Percentiles rank a stretch among this genome's conserved stretches.
These are phyloP conservation scores for Scheffersomyces illinoinensis DNA, from an alignment of 1,139 yeast genomes.

Conservation along the genomic window DNA sequence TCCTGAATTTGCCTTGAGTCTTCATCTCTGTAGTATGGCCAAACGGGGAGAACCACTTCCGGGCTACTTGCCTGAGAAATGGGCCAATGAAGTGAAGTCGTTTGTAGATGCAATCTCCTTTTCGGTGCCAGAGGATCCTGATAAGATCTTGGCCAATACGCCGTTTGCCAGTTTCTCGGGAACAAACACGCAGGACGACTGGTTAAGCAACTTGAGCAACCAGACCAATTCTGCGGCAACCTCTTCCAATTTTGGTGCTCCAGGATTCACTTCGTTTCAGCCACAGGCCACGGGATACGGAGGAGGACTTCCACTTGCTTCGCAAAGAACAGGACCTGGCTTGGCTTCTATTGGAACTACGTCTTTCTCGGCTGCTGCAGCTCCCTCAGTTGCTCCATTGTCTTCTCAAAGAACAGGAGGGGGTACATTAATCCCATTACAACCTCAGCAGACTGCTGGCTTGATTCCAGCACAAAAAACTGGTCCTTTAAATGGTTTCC, in stretches of 20 bases:
- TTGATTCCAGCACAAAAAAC: constrained; percentile 47
- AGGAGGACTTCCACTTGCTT: constrained; percentile 12
- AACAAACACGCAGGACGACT: constrained; percentile 24
- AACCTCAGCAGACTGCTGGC: constrained; percentile 51
- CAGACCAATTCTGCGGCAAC: constrained; percentile 1
- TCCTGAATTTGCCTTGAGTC: constrained; percentile 93
- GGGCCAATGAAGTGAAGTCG: constrained; percentile 80
- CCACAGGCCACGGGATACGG: constrained; percentile 42
- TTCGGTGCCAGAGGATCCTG: constrained; percentile 63
- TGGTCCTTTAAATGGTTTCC: constrained; percentile 14
- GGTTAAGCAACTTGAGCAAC: constrained; percentile 15
- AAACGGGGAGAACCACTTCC: constrained; percentile 82
- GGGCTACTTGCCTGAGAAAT: constrained; percentile 63
- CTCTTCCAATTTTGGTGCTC: constrained; percentile 20
- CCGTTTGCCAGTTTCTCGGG: constrained; percentile 41
- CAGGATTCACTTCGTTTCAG: constrained; percentile 29
- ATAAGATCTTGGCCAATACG: constrained; percentile 43
- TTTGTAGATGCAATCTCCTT: constrained; percentile 89
- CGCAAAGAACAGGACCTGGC: neutral
- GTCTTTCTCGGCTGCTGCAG: constrained; percentile 2
- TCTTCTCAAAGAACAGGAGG: constrained; percentile 44
- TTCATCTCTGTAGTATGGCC: constrained; percentile 81
- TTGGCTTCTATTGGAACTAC: constrained; percentile 9
- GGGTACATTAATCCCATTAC: constrained; percentile 45
- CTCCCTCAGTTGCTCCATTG: constrained; percentile 17